A percentile compares a stretch with the other conserved stretches of the same genome.
Evolutionary conservation across 1,284 basidiomycete genomes (phyloP).

Genomic region (Sanguinoderma infundibulare): DNA sequence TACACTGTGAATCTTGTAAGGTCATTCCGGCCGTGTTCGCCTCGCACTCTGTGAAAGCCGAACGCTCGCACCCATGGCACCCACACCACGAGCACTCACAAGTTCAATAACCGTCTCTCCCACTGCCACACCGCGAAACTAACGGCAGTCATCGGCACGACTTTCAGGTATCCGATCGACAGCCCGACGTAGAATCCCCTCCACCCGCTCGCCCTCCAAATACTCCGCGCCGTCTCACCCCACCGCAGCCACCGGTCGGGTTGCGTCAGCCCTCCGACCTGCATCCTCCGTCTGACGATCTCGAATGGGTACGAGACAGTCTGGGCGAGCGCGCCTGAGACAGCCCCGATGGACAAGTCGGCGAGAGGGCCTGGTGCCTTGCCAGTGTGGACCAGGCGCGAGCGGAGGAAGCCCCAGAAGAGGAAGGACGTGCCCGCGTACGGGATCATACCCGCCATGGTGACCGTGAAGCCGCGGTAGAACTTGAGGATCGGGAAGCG

Average conservation of each 20-base stretch:
- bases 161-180: conserved; percentile 93
- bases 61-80: neutral
- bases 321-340: conserved; percentile 90
- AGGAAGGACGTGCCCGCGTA: conserved; percentile 98
- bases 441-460: conserved; percentile 92
- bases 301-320: conserved; percentile 97
- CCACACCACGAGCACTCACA: neutral
- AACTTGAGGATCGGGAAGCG: conserved; percentile 83
- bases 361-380: conserved; percentile 48
- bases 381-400: conserved; percentile 48
- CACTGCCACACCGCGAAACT: conserved; percentile 81
- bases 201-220: conserved; percentile 79
- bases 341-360: conserved; percentile 83
- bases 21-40: neutral
- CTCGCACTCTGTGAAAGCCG: neutral
- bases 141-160: conserved; percentile 95
- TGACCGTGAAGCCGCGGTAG: conserved; percentile 95
- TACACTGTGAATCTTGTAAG: conserved; percentile 12
- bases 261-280: conserved; percentile 87
- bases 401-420: conserved; percentile 85
- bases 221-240: conserved; percentile 73
- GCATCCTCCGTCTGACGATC: conserved; percentile 92
- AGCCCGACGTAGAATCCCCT: conserved; percentile 94
- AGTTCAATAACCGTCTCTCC: conserved; percentile 62
- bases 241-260: conserved; percentile 82